Evolutionary conservation across 192 early-diverging fungal species (phyloP).

Genomic region (Mortierella hygrophila): DNA sequence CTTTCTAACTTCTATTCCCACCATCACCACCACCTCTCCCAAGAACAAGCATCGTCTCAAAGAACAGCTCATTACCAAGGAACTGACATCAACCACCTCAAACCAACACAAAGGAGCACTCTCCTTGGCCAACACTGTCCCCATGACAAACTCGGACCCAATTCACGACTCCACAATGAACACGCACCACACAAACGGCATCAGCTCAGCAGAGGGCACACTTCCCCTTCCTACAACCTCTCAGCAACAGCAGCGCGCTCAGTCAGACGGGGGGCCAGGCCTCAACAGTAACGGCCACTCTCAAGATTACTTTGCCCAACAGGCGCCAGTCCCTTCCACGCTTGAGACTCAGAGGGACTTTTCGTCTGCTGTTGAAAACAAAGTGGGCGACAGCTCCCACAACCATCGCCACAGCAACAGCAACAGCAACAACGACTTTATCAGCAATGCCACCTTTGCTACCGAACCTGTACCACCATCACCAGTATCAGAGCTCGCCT

Average conservation of each 20-base stretch:
- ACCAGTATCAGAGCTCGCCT: not conserved
- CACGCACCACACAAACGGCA: slow-evolving; percentile 1
- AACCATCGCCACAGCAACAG: slow-evolving; percentile 7
- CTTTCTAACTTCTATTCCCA: not conserved
- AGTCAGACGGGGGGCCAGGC: not conserved
- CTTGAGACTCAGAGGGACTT: not conserved
- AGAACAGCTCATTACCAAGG: not conserved
- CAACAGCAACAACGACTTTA: slow-evolving; percentile 10
- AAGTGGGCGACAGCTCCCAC: not conserved
- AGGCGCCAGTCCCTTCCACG: not conserved
- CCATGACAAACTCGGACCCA: not conserved
- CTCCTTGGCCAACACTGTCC: not conserved
- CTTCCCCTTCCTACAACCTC: not conserved
- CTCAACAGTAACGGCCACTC: not conserved
- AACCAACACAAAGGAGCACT: not conserved
- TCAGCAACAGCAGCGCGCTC: not conserved
- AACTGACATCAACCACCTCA: not conserved
- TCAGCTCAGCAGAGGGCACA: not conserved
- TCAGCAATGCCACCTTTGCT: slow-evolving; percentile 2
- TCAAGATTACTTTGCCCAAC: not conserved
- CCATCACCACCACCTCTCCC: not conserved
- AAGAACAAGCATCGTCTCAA: not conserved
- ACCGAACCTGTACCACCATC: not conserved
- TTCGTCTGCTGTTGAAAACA: not conserved
- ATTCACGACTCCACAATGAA: not conserved